Evolutionary conservation across 2,329 filamentous ascomycete species (phyloP).

Genomic region (Phoma sp.): DNA sequence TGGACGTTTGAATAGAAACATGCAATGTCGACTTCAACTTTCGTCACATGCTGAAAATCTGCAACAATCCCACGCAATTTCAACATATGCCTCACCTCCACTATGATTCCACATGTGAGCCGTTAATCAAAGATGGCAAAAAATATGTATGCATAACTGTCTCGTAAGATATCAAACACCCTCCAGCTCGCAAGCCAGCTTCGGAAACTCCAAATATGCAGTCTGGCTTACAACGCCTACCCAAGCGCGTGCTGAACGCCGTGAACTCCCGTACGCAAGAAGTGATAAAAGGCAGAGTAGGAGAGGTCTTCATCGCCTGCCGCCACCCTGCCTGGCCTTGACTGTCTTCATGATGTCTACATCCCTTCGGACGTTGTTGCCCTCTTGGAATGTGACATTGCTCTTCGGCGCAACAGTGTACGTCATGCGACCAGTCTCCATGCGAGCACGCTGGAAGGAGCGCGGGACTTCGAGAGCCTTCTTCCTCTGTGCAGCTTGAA

Average conservation of each 20-base stretch:
- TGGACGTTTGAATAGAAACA: too few relatives aligned
- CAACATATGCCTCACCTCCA: too few relatives aligned
- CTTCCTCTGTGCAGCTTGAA: constrained; percentile 49
- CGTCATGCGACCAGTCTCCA: constrained; percentile 65
- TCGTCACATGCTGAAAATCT: too few relatives aligned
- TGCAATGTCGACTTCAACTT: too few relatives aligned
- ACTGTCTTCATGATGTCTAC: constrained; percentile 44
- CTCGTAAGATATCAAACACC: background rate
- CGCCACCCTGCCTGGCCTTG: constrained; percentile 33
- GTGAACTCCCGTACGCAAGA: constrained; percentile 4
- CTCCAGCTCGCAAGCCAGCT: background rate
- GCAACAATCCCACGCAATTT: too few relatives aligned
- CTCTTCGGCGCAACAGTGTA: constrained; percentile 70
- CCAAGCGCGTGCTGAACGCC: constrained; percentile 9
- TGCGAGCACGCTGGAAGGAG: constrained; percentile 64
- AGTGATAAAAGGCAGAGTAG: background rate
- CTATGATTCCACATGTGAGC: too few relatives aligned
- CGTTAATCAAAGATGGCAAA: too few relatives aligned
- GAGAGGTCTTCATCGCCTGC: constrained; percentile 27
- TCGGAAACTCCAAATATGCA: constrained; percentile 11
- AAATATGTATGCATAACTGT: background rate
- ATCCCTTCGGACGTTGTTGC: constrained; percentile 35
- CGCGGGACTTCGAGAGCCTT: constrained; percentile 61
- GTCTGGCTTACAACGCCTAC: constrained; percentile 12
- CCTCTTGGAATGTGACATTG: constrained; percentile 51